Conservation (phyloP, 2,329 filamentous ascomycete genomes). For the Madurella fahalii region DNA sequence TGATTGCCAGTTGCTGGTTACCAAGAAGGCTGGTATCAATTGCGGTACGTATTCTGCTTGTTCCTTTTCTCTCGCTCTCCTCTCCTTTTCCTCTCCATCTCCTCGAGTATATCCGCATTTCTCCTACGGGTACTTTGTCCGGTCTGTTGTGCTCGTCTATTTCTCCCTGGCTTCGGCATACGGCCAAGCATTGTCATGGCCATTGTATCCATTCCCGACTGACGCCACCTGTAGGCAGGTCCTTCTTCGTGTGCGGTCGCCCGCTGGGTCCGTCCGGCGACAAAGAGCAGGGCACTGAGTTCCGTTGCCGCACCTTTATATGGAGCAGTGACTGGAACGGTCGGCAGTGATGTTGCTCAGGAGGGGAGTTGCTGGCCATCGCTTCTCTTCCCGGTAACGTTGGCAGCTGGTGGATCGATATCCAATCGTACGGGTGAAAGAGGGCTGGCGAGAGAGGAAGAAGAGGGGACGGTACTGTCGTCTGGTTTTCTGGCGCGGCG, state of each 20-base stretch:
- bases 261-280: conserved; percentile 81
- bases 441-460: too few species aligned
- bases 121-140: too few species aligned
- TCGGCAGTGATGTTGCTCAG: conserved; percentile 7
- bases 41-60: conserved; percentile 47
- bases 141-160: not conserved
- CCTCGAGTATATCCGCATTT: too few species aligned
- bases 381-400: not conserved
- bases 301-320: conserved; percentile 83
- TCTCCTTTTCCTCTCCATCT: not conserved
- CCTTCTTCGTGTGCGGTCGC: conserved; percentile 61
- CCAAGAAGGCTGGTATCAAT: conserved; percentile 87
- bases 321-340: conserved; percentile 59
- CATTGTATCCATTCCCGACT: not conserved
- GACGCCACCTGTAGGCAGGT: conserved; percentile 42
- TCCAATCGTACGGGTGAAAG: too few species aligned
- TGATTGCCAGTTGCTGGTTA: conserved; percentile 75
- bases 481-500: too few species aligned
- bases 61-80: not conserved
- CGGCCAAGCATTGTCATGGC: too few species aligned
- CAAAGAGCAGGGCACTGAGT: conserved; percentile 79
- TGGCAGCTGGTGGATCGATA: too few species aligned
- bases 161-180: not conserved
- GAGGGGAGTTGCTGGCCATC: not conserved
- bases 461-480: too few species aligned